Evolutionary conservation across 441 rosid species (phyloP), one percentile per base, ranked within the genome.

Genomic region (Flueggea neowawraea): DNA sequence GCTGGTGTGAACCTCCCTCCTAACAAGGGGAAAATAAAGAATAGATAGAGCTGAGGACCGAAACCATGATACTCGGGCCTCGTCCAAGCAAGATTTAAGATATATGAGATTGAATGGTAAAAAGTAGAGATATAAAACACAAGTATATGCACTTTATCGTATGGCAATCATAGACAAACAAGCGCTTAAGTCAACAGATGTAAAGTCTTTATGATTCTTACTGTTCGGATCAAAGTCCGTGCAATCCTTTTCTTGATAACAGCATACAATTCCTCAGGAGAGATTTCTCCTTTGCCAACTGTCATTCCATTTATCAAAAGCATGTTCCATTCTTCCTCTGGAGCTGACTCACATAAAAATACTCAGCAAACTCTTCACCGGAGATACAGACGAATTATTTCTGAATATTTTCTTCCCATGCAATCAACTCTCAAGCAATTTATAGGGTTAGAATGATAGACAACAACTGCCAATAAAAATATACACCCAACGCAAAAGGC

Each of bases 1-100:
- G 97, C 78, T 80, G 89, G 78, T 89, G 89, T 12, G 98, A 94
- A 50, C 97, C 97, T 72, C 98, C 97, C 72, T 90, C 98, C 96
- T 90, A 75, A 12, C 16, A 17, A 47, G 50, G 9, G 12, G 33
- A 28, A 44, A 61, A 71, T 31, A 11, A 45, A 32, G 31, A 4
- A n/a, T n/a, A n/a, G n/a, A 1, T 14, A 56, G 50, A 54, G 5
- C 16, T 6, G n/a, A 16, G 53, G 6, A n/a, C 53, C n/a, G 16
- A 31, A n/a, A 47, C 6, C 39, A n/a, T n/a, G n/a, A n/a, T n/a
- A n/a, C n/a, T n/a, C n/a, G n/a, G n/a, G n/a, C n/a, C n/a, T n/a
- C n/a, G n/a, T n/a, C n/a, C n/a, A n/a, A n/a, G n/a, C n/a, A n/a
- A 22, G 28, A n/a, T 16, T 16, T 4, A 6, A 17, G 28, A 59